Evolutionary conservation across 148 eudicot genomes (phyloP), one percentile per base, ranked within the genome.

Genomic region (Cornus kousa): DNA sequence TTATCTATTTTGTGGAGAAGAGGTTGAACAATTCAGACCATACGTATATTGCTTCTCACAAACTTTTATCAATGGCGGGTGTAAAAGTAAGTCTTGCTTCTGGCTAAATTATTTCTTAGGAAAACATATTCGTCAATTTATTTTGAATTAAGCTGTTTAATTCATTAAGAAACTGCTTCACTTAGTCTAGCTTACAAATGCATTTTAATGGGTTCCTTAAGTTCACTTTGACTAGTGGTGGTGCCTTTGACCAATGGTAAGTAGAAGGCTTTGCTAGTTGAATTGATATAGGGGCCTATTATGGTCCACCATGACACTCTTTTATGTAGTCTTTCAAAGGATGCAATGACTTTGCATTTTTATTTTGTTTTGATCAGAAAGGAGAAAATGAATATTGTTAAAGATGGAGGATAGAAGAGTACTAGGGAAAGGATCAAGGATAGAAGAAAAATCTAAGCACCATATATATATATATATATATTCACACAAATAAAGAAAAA

Each of bases 1-100:
- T 95, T 64, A 90, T 94, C 3, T 91, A 91, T 84, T 91, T 87
- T 81, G 94, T 95, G 81, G 98, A 95, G 87, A 95, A 95, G 85
- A 87, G 89, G 80, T 74, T 91, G 81, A 88, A 85, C 35, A 87
- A 87, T 81, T 81, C 94, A 17, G 91, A 92, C 79, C 66, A 78
- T 74, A 83, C 88, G 43, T 95, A 93, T 74, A 76, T 83, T 83
- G 98, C 97, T 79, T 93, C 98, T 70, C 93, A 93, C 81, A 95
- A 93, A 79, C 91, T 95, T 82, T 84, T 95, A 2, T 84, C 93
- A 17, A 78, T 93, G 94, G 94, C 97, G 10, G 88, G 89, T 46
- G 76, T 90, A 57, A 95, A 93, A 82, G 97, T 86, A 87, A 86
- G 90, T 33, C 23, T 66, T 68, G 13, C 50, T 76, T 62, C 17